Conservation (phyloP, 106 monocot species). For the Vanilla planifolia region DNA sequence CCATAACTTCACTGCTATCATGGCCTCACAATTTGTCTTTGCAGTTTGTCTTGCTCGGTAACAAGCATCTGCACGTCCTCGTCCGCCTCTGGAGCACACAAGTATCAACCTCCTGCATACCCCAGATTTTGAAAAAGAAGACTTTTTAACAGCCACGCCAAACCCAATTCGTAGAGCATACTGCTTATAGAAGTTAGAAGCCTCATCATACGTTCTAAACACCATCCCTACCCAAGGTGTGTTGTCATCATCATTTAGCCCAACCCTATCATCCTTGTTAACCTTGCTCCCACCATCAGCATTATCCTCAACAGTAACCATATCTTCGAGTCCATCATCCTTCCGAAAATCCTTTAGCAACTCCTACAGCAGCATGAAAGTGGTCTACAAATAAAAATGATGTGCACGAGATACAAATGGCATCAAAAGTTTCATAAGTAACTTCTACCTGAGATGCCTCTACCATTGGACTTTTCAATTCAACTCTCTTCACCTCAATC, state of each 20-base stretch:
- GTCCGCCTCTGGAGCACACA: conserved; percentile 41
- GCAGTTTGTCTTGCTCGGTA: conserved; percentile 50
- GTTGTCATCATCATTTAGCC: conserved; percentile 7
- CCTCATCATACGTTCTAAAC: conserved; percentile 49
- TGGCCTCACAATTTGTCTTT: conserved; percentile 59
- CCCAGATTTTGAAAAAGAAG: conserved; percentile 41
- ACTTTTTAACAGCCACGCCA: conserved; percentile 36
- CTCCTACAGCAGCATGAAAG: conserved; percentile 2
- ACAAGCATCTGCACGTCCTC: conserved; percentile 37
- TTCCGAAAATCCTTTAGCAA: neutral
- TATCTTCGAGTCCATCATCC: conserved; percentile 16
- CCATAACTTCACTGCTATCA: conserved; percentile 41
- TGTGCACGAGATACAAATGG: neutral
- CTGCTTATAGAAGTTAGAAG: conserved; percentile 38
- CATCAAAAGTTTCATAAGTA: neutral
- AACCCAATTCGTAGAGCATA: conserved; percentile 51
- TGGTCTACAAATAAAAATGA: neutral
- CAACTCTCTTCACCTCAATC: neutral
- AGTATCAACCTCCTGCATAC: conserved; percentile 39
- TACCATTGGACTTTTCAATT: neutral
- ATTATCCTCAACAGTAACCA: conserved; percentile 15
- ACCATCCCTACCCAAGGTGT: conserved; percentile 37
- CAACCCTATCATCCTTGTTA: neutral
- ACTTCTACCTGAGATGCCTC: neutral
- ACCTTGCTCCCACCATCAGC: conserved; percentile 5